Evolutionary conservation across 345 rosid species (phyloP).

Genomic region (Mangifera indica): DNA sequence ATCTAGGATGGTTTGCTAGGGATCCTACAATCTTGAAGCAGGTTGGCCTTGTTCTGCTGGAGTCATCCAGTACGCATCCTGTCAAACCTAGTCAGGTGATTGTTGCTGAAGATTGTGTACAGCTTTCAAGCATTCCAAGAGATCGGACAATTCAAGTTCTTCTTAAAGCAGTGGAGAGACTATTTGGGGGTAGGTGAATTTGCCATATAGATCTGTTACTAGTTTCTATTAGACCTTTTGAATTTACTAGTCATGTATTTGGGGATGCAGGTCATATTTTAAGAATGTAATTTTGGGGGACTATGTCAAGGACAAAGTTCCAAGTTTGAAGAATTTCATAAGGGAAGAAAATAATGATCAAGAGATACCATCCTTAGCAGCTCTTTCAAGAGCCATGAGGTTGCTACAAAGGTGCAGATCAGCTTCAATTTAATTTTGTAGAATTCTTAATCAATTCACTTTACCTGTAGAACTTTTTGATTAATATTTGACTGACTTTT

Average conservation of each 20-base stretch:
- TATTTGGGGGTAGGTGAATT: conserved; percentile 57
- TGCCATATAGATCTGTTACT: neutral
- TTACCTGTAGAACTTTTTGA: neutral
- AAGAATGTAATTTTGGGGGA: conserved; percentile 60
- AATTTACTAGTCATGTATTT: neutral
- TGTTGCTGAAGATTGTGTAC: conserved; percentile 70
- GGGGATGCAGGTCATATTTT: conserved; percentile 51
- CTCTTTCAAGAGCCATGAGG: conserved; percentile 74
- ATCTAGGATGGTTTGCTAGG: conserved; percentile 89
- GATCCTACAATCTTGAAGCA: conserved; percentile 59
- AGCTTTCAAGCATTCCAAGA: conserved; percentile 57
- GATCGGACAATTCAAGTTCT: conserved; percentile 49
- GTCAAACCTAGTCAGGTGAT: conserved; percentile 48
- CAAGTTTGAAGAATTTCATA: conserved; percentile 65
- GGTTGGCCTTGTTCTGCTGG: conserved; percentile 63
- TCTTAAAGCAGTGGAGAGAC: conserved; percentile 49
- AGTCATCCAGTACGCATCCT: conserved; percentile 33
- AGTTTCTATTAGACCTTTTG: neutral
- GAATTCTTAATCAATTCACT: neutral
- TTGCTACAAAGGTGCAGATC: conserved; percentile 61
- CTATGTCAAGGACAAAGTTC: conserved; percentile 56
- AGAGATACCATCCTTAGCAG: conserved; percentile 65
- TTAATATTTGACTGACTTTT: neutral
- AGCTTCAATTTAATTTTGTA: neutral
- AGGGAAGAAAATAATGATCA: conserved; percentile 35